A percentile compares a stretch with the other conserved stretches of the same genome.
Evolutionary conservation across 345 rosid genomes (phyloP).

Genomic region (Cardamine resedifolia): DNA sequence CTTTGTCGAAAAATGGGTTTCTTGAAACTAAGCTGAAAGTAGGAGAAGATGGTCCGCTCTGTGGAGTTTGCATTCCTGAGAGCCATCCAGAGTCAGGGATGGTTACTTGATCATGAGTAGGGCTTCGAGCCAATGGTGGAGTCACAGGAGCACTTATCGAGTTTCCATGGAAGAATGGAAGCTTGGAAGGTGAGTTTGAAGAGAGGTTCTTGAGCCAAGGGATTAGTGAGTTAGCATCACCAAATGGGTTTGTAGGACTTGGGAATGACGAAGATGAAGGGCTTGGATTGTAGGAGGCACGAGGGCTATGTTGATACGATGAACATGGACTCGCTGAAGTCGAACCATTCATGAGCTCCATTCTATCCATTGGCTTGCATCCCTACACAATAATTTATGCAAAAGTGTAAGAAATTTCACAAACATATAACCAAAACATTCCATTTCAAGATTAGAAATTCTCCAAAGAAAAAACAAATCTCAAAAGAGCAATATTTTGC

Average conservation of each 20-base stretch:
- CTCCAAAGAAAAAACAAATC: neutral
- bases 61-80: conserved; percentile 68
- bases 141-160: conserved; percentile 98
- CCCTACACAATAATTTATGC: conserved; percentile 50
- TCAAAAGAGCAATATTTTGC: neutral
- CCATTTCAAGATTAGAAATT: neutral
- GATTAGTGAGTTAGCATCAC: conserved; percentile 82
- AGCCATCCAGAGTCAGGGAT: conserved; percentile 81
- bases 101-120: conserved; percentile 52
- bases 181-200: conserved; percentile 70
- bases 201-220: conserved; percentile 97
- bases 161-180: conserved; percentile 65
- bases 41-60: conserved; percentile 84
- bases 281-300: conserved; percentile 90
- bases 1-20: conserved; percentile 77
- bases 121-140: conserved; percentile 88
- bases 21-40: conserved; percentile 86
- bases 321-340: conserved; percentile 94
- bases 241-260: conserved; percentile 54
- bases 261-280: conserved; percentile 70
- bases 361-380: conserved; percentile 76
- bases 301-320: conserved; percentile 87
- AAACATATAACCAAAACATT: neutral
- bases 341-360: conserved; percentile 80
- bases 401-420: neutral